A percentile compares a stretch with the other conserved stretches of the same genome.
Evolutionary conservation across 192 early-diverging fungal species (phyloP).

Genomic region (Coemansia asiatica): DNA sequence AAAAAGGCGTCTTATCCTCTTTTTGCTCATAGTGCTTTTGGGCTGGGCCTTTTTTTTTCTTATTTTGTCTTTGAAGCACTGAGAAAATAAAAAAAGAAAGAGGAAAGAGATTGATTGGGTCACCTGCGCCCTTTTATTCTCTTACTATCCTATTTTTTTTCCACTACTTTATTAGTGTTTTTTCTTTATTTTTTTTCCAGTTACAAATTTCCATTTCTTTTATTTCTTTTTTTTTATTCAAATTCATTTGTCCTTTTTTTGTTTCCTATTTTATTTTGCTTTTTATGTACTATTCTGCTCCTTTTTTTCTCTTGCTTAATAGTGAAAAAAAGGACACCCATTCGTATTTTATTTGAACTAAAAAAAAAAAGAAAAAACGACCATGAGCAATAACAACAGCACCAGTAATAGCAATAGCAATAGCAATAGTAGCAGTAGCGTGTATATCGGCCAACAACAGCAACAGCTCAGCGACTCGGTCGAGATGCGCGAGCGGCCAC

Average conservation of each 20-base stretch:
- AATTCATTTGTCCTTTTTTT: neutral
- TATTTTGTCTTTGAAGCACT: neutral
- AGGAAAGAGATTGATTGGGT: constrained; percentile 2
- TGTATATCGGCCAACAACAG: constrained; percentile 10
- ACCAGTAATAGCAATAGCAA: constrained; percentile 6
- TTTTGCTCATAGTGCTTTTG: too few species aligned
- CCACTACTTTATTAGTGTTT: neutral
- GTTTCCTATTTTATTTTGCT: neutral
- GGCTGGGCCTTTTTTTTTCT: too few species aligned
- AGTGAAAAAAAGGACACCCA: neutral
- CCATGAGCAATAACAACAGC: constrained; percentile 7
- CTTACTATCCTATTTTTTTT: constrained; percentile 6
- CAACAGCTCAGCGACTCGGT: neutral
- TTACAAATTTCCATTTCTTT: constrained; percentile 3
- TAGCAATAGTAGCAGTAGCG: constrained; percentile 10
- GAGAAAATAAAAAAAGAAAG: neutral
- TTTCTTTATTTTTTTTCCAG: neutral
- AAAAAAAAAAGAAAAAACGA: too few species aligned
- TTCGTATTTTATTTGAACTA: neutral
- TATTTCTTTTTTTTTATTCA: constrained; percentile 2
- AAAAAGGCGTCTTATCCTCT: neutral
- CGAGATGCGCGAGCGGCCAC: constrained; percentile 50
- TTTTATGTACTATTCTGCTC: neutral
- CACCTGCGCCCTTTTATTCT: constrained; percentile 4
- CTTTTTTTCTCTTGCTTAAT: neutral